Evolutionary conservation across 768 basidiomycete species (phyloP), one percentile per base, ranked within the genome.

Genomic region (Pulveroboletus sp.): DNA sequence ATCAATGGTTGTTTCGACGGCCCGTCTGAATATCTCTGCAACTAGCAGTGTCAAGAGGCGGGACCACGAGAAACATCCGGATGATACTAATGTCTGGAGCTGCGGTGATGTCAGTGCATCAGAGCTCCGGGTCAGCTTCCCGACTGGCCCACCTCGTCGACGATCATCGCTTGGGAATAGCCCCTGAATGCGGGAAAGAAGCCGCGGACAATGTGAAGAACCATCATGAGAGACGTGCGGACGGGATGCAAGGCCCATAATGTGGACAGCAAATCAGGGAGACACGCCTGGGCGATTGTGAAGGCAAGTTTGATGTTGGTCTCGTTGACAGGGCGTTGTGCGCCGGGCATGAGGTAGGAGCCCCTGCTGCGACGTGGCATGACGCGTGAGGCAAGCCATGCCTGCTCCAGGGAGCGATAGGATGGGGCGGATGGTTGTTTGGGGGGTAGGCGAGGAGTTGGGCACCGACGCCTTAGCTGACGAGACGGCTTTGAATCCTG

Each of bases 141-240:
- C 36, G 49, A 43, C 21, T 49, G 35, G 67, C 82, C 31, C 46
- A 85, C 89, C 79, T 92, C 87, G 69, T 92, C 84, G 56, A 91
- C 82, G 57, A 91, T 86, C 66, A 88, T 69, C 47, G 88, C 88
- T 76, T 91, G 89, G 8, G 89, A 89, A 72, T 89, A 91, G 54
- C 86, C 85, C 69, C 86, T 80, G 67, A 86, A 85, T 9, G 88
- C 89, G 32, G 89, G 89, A 62, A 90, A 82, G 51, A 85, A 70
- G 54, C 87, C 89, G 57, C 86, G 79, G 50, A 83, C 58, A 45
- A 90, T 68, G 65, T 89, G 86, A 57, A 89, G 70, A 51, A 76
- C 49, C 65, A 90, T 70, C 81, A 91, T 83, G 47, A 86, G 71
- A n/a, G 78, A 71, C 18, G 85, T 82, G 51, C 87, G 78, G 42